Evolutionary conservation across 2,329 filamentous ascomycete genomes (phyloP), one percentile per base, ranked within the genome.

Genomic region (Geosmithia morbida): DNA sequence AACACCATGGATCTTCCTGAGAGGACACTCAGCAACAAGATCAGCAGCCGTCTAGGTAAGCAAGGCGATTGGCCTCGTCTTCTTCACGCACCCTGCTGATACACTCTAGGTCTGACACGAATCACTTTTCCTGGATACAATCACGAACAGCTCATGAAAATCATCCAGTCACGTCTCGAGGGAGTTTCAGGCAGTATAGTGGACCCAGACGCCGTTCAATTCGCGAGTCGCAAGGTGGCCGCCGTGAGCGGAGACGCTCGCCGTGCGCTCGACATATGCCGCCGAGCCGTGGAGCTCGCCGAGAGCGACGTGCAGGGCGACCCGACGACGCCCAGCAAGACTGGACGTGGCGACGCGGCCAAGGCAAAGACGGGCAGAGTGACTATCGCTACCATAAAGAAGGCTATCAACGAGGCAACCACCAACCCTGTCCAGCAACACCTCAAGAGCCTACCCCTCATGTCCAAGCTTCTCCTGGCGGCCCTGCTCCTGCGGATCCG

Each of bases 1-100:
- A 98, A 98, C 64, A 98, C 92, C 20, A 98, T 98, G 92, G 92
- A 98, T 66, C 68, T 98, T 49, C 92, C 92, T 0, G 92, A 98
- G 65, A 76, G 92, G 59, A 98, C 92, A 1, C 72, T 98, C 39
- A 95, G 87, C 66, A 98, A 98, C 69, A 98, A 98, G 64, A 98
- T 98, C 62, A 95, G 87, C 60, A 95, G 87, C 62, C 81, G 92
- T 56, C 68, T 92, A 37, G 85, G 70, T 69, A 57, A 33, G 65
- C 64, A 40, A 5, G 14, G 39, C 17, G 5, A 5, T 26, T 26
- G 22, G 22, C 22, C n/a, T n/a, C n/a, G n/a, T n/a, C n/a, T n/a
- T n/a, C n/a, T n/a, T 26, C 22, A 19, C 18, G n/a, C 41, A 3
- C 10, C 17, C 17, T 40, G 39, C 39, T 40, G 11, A 42, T 14